Conservation (phyloP, 192 early-diverging fungal genomes). For the Podila horticola region DNA sequence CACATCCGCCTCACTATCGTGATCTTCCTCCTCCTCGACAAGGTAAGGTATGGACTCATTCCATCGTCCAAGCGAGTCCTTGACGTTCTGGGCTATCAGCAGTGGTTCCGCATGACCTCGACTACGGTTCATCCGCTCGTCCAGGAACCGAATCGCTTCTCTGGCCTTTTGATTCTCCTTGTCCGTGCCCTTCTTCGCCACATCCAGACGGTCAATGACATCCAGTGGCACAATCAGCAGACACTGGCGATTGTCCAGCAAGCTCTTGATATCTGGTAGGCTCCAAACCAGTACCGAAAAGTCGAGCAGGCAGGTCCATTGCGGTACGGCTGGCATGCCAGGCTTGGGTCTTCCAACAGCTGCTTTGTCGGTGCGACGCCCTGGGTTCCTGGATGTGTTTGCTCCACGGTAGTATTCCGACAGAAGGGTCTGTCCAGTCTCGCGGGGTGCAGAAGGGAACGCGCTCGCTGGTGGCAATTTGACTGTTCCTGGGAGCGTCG, state of each 20-base stretch:
- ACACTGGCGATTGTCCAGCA: conserved; percentile 52
- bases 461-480: neutral
- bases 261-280: conserved; percentile 56
- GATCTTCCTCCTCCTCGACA: conserved; percentile 40
- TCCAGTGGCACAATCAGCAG: conserved; percentile 65
- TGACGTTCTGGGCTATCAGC: conserved; percentile 58
- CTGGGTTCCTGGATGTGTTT: neutral
- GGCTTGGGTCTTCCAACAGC: neutral
- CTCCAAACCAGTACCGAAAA: conserved; percentile 59
- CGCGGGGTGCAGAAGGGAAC: neutral
- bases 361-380: neutral
- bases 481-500: conserved; percentile 6
- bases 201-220: conserved; percentile 64
- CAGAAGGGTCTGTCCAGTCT: conserved; percentile 17
- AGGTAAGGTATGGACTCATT: conserved; percentile 51
- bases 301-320: conserved; percentile 57
- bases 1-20: neutral
- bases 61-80: conserved; percentile 60
- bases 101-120: conserved; percentile 37
- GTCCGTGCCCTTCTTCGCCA: conserved; percentile 61
- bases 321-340: neutral
- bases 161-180: conserved; percentile 59
- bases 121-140: conserved; percentile 31
- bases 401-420: conserved; percentile 38
- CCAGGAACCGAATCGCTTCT: conserved; percentile 66